A percentile compares a stretch with the other conserved stretches of the same genome.
These are phyloP conservation scores for Boeremia exigua DNA, from an alignment of 2,329 filamentous ascomycete genomes.

Conservation along the genomic window DNA sequence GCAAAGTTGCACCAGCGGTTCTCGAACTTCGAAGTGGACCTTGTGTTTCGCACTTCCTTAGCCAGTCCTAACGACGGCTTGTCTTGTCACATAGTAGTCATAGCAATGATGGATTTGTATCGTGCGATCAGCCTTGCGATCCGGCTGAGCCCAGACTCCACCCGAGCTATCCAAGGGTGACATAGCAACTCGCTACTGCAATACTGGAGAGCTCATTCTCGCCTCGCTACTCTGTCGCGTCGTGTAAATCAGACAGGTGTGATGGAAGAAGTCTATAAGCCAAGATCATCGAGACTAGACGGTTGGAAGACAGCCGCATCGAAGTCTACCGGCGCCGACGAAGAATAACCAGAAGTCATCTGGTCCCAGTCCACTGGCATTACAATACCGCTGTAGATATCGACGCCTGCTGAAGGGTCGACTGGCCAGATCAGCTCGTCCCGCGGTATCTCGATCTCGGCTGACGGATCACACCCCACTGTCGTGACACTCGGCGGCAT, in stretches of 20 bases:
- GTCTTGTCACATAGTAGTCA: not conserved
- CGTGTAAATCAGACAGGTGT: too few species aligned
- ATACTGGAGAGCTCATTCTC: not conserved
- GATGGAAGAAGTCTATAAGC: not conserved
- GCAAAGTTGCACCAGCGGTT: not conserved
- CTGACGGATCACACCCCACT: constrained; percentile 17
- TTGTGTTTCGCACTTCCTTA: not conserved
- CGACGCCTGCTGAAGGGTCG: constrained; percentile 35
- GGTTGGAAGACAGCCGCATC: not conserved
- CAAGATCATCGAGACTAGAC: not conserved
- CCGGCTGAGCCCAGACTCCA: too few species aligned
- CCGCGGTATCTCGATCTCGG: constrained; percentile 35
- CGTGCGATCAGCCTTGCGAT: not conserved
- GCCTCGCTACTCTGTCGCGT: not conserved
- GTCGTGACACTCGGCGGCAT: constrained; percentile 15
- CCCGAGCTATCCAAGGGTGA: too few species aligned
- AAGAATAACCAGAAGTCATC: constrained; percentile 3
- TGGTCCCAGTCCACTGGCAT: constrained; percentile 32
- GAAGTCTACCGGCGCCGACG: not conserved
- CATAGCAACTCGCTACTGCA: too few species aligned
- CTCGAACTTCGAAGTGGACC: not conserved
- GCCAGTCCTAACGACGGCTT: not conserved
- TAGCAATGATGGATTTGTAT: not conserved
- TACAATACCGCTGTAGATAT: constrained; percentile 42
- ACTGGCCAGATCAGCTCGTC: constrained; percentile 41